Evolutionary conservation across 2,329 filamentous ascomycete genomes (phyloP).

Genomic region (Knoxdaviesia proteae): DNA sequence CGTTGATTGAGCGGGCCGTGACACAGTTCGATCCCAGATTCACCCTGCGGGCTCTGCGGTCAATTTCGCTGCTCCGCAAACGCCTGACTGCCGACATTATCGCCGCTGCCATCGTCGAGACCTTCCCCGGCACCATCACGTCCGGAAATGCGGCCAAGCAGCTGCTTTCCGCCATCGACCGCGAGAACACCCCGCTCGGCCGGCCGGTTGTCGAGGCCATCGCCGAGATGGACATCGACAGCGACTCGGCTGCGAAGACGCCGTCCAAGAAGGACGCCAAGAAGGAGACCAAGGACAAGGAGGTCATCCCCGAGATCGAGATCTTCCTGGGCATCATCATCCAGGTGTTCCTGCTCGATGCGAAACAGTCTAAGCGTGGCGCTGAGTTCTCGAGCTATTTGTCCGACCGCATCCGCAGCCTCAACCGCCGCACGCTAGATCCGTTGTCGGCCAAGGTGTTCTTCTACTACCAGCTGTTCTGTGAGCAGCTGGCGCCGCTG

Average conservation of each 20-base stretch:
- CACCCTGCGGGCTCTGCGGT: conserved; percentile 78
- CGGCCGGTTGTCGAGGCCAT: conserved; percentile 19
- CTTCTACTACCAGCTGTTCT: conserved; percentile 94
- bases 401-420: conserved; percentile 62
- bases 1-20: conserved; percentile 77
- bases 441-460: conserved; percentile 88
- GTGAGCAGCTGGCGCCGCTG: conserved; percentile 71
- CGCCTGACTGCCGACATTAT: conserved; percentile 66
- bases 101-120: conserved; percentile 60
- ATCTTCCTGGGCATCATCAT: conserved; percentile 71
- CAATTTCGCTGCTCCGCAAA: conserved; percentile 90
- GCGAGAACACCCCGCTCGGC: conserved; percentile 42
- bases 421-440: conserved; percentile 88
- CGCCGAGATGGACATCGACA: conserved; percentile 55
- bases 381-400: conserved; percentile 69
- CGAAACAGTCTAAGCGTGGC: conserved; percentile 60
- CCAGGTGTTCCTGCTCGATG: conserved; percentile 77
- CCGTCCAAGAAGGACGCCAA: conserved; percentile 32
- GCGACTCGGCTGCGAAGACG: conserved; percentile 27
- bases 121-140: conserved; percentile 41
- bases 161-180: conserved; percentile 49
- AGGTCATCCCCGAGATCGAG: conserved; percentile 69
- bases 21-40: conserved; percentile 87
- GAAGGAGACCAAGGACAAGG: conserved; percentile 52
- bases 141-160: conserved; percentile 47